Percentiles rank a stretch among this genome's conserved stretches.
Conservation (phyloP, 2,329 filamentous ascomycete species). For the Rhynchosporium secalis region DNA sequence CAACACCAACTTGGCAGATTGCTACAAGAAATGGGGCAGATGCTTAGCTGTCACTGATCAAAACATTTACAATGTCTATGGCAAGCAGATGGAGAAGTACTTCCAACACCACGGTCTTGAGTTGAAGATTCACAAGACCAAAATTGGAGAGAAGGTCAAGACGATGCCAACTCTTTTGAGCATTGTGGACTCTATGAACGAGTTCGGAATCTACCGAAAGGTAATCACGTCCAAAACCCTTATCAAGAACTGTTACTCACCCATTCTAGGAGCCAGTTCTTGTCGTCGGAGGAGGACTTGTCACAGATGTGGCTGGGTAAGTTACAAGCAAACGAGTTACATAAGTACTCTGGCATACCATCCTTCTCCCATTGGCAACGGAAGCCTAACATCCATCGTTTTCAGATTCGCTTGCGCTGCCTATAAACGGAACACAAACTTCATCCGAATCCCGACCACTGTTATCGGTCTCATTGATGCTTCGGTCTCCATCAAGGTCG, state of each 20-base stretch:
- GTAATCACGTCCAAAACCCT: slow-evolving; percentile 35
- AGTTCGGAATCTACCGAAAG: slow-evolving; percentile 70
- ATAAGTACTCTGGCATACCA: no score
- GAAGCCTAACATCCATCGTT: slow-evolving; percentile 30
- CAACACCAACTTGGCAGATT: slow-evolving; percentile 62
- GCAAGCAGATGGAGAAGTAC: slow-evolving; percentile 64
- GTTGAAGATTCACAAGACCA: slow-evolving; percentile 68
- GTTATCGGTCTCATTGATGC: slow-evolving; percentile 76
- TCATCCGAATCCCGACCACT: slow-evolving; percentile 71
- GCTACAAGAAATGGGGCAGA: slow-evolving; percentile 65
- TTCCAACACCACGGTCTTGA: slow-evolving; percentile 64
- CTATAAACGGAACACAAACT: slow-evolving; percentile 72
- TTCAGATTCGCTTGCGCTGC: slow-evolving; percentile 67
- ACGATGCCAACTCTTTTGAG: slow-evolving; percentile 67
- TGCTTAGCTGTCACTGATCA: slow-evolving; percentile 69
- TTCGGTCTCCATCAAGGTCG: slow-evolving; percentile 76
- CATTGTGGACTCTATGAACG: slow-evolving; percentile 73
- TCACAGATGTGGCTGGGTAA: slow-evolving; percentile 75
- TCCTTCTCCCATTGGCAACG: neutral
- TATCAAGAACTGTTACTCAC: slow-evolving; percentile 16
- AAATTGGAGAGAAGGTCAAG: slow-evolving; percentile 75
- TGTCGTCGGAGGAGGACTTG: slow-evolving; percentile 66
- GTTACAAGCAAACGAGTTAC: slow-evolving; percentile 29
- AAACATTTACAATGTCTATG: slow-evolving; percentile 70
- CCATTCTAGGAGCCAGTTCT: slow-evolving; percentile 58